Base-by-base conservation (phyloP, 2,329 filamentous ascomycete genomes). In the Penicillium sp. region DNA sequence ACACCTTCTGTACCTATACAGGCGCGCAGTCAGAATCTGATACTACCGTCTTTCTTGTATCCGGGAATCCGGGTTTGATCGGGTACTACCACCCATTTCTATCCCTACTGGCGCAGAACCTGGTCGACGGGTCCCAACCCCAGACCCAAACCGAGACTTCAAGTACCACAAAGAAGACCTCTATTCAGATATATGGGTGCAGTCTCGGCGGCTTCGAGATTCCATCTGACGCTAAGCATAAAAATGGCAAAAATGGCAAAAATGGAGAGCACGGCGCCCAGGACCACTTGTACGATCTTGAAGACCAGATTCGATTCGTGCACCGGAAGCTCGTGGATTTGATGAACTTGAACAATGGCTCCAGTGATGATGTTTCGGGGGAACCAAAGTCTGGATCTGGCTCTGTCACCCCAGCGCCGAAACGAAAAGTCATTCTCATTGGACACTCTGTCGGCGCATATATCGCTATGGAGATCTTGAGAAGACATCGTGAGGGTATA, bases 381-480 rank as follows among this genome's bases (percentile, higher is more conserved):
- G 16, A 16, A 31, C 11, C 6, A 7, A 24, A 19, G 9, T n/a
- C 31, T 16, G 29, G 6, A n/a, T 9, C n/a, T 21, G 4, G 3
- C 2, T 31, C 27, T 21, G 11, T 3, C 4, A 29, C 4, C 21
- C 26, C 22, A 19, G 4, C 3, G 16, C 19, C 11, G 9, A 63
- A 37, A 39, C 57, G 37, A 5, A 74, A 75, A 49, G 82, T 91
- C 19, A 79, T 91, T 8, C 75, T 93, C 16, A 82, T 89, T 49
- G 90, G 89, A 4, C 90, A 93, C 72, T 91, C 88, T 0, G 87
- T 93, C 1, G 90, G 90, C 24, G 78, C 85, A 10, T 93, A 90
- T 69, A 87, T 93, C 21, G 77, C 83, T 3, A 83, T 91, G 61
- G 88, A 92, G 70, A 75, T 90, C 29, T 82, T 90, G 48, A 78